Evolutionary conservation across 2,329 filamentous ascomycete genomes (phyloP).

Genomic region (Pochonia chlamydosporia): DNA sequence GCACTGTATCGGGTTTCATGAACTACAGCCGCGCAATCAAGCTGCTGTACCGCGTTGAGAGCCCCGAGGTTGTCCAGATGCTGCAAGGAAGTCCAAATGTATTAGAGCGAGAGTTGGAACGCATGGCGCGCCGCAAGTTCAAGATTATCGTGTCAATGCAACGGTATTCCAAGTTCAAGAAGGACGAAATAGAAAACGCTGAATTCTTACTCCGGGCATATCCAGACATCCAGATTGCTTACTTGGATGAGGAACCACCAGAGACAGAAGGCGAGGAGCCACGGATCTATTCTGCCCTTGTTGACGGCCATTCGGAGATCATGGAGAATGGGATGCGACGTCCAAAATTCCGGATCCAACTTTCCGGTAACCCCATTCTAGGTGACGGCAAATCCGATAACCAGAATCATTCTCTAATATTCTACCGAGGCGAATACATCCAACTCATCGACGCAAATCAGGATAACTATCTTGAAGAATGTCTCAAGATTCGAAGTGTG

Average conservation of each 20-base stretch:
- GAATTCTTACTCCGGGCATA: constrained; percentile 97
- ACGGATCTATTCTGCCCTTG: constrained; percentile 87
- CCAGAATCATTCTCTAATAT: constrained; percentile 96
- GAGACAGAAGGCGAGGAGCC: constrained; percentile 88
- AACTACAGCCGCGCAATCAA: constrained; percentile 99
- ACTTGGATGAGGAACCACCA: constrained; percentile 92
- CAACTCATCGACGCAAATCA: constrained; percentile 99
- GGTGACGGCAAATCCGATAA: constrained; percentile 99
- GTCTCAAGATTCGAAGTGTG: constrained; percentile 95
- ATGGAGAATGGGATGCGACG: constrained; percentile 97
- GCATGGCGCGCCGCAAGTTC: constrained; percentile 98
- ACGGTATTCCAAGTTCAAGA: constrained; percentile 97
- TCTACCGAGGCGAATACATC: constrained; percentile 99
- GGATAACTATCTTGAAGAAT: constrained; percentile 98
- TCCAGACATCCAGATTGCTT: constrained; percentile 97
- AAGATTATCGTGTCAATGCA: constrained; percentile 98
- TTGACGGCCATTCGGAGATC: constrained; percentile 95
- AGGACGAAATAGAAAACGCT: constrained; percentile 98
- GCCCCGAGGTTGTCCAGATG: constrained; percentile 99
- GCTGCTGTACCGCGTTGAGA: constrained; percentile 95
- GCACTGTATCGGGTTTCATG: constrained; percentile 99
- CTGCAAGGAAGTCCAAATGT: constrained; percentile 99
- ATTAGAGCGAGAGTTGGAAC: constrained; percentile 91
- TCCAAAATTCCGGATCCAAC: constrained; percentile 95
- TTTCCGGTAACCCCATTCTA: constrained; percentile 96